phyloP scores from a whole-genome alignment of 805 yeast genomes.

The Lachancea lanzarotensis region DNA sequence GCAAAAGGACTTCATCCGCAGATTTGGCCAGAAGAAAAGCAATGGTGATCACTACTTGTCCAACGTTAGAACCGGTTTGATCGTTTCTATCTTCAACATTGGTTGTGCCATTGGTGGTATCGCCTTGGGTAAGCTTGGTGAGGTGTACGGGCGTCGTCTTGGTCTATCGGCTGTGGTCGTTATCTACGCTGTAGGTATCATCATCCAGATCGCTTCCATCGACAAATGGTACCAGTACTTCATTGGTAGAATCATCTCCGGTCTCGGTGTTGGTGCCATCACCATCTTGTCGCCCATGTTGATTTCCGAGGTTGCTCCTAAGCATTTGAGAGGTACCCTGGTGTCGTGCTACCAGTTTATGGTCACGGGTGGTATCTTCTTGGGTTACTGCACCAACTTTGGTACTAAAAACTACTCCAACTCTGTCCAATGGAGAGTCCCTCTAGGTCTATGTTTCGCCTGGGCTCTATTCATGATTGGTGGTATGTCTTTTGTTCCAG shows the following conservation, averaged over 20 bases:
- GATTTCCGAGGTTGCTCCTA: conserved; percentile 39
- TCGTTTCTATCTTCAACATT: conserved; percentile 56
- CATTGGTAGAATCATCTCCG: conserved; percentile 62
- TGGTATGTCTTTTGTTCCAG: conserved; percentile 54
- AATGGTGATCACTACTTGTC: conserved; percentile 44
- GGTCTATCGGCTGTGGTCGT: conserved; percentile 55
- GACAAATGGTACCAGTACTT: conserved; percentile 62
- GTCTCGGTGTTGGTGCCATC: conserved; percentile 70
- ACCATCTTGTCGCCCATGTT: conserved; percentile 71
- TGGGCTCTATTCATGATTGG: conserved; percentile 37
- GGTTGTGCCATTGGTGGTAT: conserved; percentile 73
- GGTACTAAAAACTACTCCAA: conserved; percentile 38
- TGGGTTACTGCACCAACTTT: conserved; percentile 67
- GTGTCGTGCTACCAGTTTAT: conserved; percentile 65
- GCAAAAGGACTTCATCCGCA: conserved; percentile 42
- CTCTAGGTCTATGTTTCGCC: conserved; percentile 49
- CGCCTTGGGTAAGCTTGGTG: conserved; percentile 50
- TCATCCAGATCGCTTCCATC: conserved; percentile 52
- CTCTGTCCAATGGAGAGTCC: conserved; percentile 69
- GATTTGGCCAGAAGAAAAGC: conserved; percentile 46
- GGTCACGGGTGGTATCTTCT: conserved; percentile 66
- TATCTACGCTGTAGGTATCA: conserved; percentile 58
- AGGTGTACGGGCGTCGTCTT: conserved; percentile 55
- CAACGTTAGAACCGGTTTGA: conserved; percentile 47
- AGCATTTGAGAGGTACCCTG: conserved; percentile 57